Evolutionary conservation across 768 basidiomycete species (phyloP).

Genomic region (Phylloporus rhodoxanthus): DNA sequence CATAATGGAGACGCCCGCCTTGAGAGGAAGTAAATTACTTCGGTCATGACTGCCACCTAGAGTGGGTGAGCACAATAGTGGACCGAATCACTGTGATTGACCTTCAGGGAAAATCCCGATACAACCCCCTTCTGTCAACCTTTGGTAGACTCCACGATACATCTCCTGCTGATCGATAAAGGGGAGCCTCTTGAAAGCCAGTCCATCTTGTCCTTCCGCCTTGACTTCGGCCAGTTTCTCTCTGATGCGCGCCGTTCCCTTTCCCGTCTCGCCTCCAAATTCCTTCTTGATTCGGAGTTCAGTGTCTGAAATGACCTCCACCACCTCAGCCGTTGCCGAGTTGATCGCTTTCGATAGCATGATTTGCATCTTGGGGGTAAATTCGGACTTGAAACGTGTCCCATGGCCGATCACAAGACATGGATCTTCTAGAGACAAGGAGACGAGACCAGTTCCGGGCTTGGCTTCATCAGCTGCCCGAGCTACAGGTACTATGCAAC

Average conservation of each 20-base stretch:
- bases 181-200: conserved; percentile 79
- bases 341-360: conserved; percentile 77
- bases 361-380: conserved; percentile 76
- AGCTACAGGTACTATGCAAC: conserved; percentile 73
- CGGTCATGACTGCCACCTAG: conserved; percentile 97
- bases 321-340: conserved; percentile 75
- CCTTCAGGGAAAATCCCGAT: conserved; percentile 99
- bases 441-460: conserved; percentile 66
- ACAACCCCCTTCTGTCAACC: conserved; percentile 76
- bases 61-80: neutral
- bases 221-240: conserved; percentile 62
- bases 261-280: conserved; percentile 77
- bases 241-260: conserved; percentile 59
- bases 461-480: conserved; percentile 85
- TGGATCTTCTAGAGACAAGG: conserved; percentile 69
- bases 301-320: conserved; percentile 85
- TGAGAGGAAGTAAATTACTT: conserved; percentile 90
- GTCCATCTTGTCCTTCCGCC: conserved; percentile 50
- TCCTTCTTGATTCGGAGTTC: conserved; percentile 79
- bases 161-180: conserved; percentile 92
- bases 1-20: conserved; percentile 98
- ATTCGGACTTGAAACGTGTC: conserved; percentile 71
- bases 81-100: conserved; percentile 27
- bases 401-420: conserved; percentile 76
- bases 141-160: conserved; percentile 89